These are phyloP conservation scores for Trichoderma sp. DNA, from an alignment of 2,329 filamentous ascomycete species.

Conservation along the genomic window DNA sequence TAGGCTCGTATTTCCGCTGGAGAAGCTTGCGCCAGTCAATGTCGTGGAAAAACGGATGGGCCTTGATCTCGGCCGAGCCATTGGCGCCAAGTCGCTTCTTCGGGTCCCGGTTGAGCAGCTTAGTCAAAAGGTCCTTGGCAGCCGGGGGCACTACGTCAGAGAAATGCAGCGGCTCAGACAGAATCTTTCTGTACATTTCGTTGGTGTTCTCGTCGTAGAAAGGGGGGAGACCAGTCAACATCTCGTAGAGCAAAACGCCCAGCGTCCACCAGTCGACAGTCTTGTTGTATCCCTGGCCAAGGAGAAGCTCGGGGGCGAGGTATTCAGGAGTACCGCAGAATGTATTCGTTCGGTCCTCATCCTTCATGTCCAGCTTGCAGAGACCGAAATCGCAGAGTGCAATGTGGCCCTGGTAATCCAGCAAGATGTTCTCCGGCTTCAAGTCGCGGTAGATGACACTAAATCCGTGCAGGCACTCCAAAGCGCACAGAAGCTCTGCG, in stretches of 20 bases:
- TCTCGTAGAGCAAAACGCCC: conserved; percentile 95
- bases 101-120: conserved; percentile 89
- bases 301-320: conserved; percentile 87
- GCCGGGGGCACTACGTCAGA: conserved; percentile 92
- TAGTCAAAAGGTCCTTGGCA: conserved; percentile 88
- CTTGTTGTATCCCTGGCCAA: conserved; percentile 96
- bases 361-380: conserved; percentile 99
- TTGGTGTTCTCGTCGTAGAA: conserved; percentile 99
- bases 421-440: conserved; percentile 88
- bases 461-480: conserved; percentile 96
- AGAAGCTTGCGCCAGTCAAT: conserved; percentile 98
- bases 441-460: conserved; percentile 89
- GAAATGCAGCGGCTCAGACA: conserved; percentile 94
- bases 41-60: conserved; percentile 97
- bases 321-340: conserved; percentile 99
- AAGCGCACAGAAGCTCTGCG: conserved; percentile 89
- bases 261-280: conserved; percentile 99
- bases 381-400: conserved; percentile 97
- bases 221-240: conserved; percentile 94
- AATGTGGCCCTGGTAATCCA: conserved; percentile 97
- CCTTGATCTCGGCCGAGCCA: conserved; percentile 96
- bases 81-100: conserved; percentile 88
- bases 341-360: conserved; percentile 96
- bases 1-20: conserved; percentile 96
- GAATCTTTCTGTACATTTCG: conserved; percentile 99